Evolutionary conservation across 257 asterid species (phyloP).

Genomic region (Nyctanthes arbortristis): DNA sequence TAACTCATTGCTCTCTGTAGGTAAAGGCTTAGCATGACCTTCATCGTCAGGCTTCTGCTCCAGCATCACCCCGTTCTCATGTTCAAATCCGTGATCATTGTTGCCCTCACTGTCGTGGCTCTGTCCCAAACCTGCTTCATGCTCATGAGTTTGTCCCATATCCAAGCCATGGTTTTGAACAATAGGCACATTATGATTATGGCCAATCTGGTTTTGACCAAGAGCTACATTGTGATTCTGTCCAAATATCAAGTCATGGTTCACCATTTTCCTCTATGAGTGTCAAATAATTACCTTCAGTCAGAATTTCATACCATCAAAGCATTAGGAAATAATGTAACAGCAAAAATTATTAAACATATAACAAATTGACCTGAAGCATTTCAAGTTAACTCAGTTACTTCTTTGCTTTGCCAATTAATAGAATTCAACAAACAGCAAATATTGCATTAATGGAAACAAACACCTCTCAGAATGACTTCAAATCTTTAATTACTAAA

Average conservation of each 20-base stretch:
- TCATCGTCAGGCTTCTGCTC: constrained; percentile 67
- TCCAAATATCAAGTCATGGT: constrained; percentile 57
- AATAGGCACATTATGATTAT: constrained; percentile 46
- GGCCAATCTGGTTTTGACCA: constrained; percentile 56
- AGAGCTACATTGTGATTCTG: constrained; percentile 45
- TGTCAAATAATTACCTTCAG: constrained; percentile 22
- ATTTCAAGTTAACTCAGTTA: background rate
- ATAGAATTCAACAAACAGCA: background rate
- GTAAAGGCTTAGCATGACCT: constrained; percentile 45
- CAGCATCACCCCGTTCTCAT: constrained; percentile 46
- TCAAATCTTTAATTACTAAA: background rate
- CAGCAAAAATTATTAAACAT: background rate
- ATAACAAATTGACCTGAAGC: background rate
- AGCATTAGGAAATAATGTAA: background rate
- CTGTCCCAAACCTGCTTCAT: constrained; percentile 44
- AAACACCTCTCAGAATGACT: background rate
- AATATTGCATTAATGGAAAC: background rate
- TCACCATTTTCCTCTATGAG: constrained; percentile 45
- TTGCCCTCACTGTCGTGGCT: constrained; percentile 39
- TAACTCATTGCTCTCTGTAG: constrained; percentile 49
- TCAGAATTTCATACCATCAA: constrained; percentile 16
- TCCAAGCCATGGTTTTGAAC: constrained; percentile 55
- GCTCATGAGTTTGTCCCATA: constrained; percentile 48
- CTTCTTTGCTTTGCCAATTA: background rate
- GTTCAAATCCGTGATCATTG: constrained; percentile 53